Evolutionary conservation across 2,329 filamentous ascomycete species (phyloP).

Genomic region (Xylariaceae sp.): DNA sequence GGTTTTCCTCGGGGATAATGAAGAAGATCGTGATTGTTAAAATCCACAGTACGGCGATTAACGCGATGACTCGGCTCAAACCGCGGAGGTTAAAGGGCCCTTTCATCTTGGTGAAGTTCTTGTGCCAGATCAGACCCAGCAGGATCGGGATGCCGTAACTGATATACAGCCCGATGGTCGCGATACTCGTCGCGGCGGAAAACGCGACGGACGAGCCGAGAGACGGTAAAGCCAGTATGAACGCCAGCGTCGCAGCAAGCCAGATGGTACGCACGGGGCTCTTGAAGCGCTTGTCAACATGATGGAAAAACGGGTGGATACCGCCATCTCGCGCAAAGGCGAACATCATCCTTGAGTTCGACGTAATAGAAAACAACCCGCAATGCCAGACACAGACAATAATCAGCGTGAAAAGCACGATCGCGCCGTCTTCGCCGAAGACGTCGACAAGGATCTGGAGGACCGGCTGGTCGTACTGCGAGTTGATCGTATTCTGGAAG

Average conservation of each 20-base stretch:
- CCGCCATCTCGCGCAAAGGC: conserved; percentile 54
- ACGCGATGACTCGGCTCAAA: conserved; percentile 44
- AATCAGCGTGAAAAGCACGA: conserved; percentile 51
- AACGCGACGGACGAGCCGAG: conserved; percentile 54
- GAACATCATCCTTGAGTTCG: conserved; percentile 58
- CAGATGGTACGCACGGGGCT: conserved; percentile 52
- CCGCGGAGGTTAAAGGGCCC: conserved; percentile 52
- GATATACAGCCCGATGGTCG: conserved; percentile 56
- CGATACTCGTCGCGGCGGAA: conserved; percentile 55
- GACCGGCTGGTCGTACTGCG: conserved; percentile 48
- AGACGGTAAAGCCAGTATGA: conserved; percentile 52
- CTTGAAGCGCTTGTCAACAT: conserved; percentile 46
- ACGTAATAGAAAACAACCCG: conserved; percentile 55
- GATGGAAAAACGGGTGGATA: conserved; percentile 51
- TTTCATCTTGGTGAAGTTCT: conserved; percentile 45
- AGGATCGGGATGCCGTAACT: conserved; percentile 52
- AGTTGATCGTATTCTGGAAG: conserved; percentile 45
- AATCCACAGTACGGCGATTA: conserved; percentile 49
- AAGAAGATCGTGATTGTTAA: conserved; percentile 53
- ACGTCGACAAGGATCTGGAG: conserved; percentile 56
- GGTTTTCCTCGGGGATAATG: conserved; percentile 53
- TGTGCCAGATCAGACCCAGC: conserved; percentile 47
- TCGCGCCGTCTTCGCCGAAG: conserved; percentile 51
- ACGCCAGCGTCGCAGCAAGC: conserved; percentile 50
- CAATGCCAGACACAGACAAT: conserved; percentile 61